Percentiles rank a stretch among this genome's conserved stretches.
phyloP scores from a whole-genome alignment of 1,284 basidiomycete genomes.

The Singerocomus inundabilis region DNA sequence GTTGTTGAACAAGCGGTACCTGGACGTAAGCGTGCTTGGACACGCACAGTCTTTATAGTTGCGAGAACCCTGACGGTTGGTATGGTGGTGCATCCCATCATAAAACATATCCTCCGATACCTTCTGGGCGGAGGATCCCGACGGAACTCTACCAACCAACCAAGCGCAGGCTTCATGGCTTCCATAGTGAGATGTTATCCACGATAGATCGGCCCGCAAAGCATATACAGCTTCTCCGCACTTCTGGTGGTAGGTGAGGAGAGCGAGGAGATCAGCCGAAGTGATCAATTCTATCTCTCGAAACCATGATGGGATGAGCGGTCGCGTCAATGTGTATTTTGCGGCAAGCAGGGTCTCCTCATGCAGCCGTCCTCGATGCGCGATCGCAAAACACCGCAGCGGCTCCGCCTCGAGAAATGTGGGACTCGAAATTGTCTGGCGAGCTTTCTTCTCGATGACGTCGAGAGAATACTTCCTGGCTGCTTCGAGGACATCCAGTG shows the following conservation, averaged over 20 bases:
- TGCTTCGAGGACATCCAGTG: conserved; percentile 17
- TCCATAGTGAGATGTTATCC: conserved; percentile 16
- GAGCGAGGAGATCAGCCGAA: conserved; percentile 17
- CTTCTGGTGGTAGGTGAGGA: conserved; percentile 19
- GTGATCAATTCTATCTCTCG: conserved; percentile 18
- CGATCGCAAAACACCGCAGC: conserved; percentile 16
- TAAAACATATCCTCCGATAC: too few species aligned
- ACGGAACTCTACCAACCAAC: conserved; percentile 9
- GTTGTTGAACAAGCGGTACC: neutral
- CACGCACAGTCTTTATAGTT: conserved; percentile 2
- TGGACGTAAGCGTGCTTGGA: neutral
- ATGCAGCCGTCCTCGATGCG: conserved; percentile 4
- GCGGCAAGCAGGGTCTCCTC: conserved; percentile 19
- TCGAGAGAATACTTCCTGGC: conserved; percentile 21
- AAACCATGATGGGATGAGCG: conserved; percentile 19
- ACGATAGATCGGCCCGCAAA: conserved; percentile 9
- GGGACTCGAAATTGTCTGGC: conserved; percentile 14
- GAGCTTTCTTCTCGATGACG: conserved; percentile 16
- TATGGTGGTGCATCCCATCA: too few species aligned
- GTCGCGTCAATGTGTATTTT: conserved; percentile 14
- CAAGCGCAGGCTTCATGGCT: conserved; percentile 1
- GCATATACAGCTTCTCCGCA: conserved; percentile 12
- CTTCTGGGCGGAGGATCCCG: too few species aligned
- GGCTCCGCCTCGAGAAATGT: conserved; percentile 16
- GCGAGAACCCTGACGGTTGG: too few species aligned